Percentiles rank a stretch among this genome's conserved stretches.
phyloP scores from a whole-genome alignment of 176 grass and related monocot genomes.

The Aegilops speltoides region DNA sequence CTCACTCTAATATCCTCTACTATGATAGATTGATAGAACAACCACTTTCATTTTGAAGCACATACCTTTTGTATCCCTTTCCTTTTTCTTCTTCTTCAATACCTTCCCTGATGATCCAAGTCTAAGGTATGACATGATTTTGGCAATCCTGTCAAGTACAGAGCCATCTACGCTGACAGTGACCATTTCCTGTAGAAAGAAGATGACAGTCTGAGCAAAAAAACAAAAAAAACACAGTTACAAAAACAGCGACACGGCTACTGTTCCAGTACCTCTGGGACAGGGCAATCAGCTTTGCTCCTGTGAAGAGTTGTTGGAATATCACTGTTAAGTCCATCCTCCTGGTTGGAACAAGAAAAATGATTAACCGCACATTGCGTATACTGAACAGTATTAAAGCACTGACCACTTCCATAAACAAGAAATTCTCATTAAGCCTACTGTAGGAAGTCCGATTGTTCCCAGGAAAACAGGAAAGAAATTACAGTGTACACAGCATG shows the following conservation, averaged over 20 bases:
- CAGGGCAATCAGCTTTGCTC: constrained; percentile 96
- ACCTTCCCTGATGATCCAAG: constrained; percentile 98
- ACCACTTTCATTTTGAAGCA: neutral
- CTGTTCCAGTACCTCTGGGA: constrained; percentile 46
- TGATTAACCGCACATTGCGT: neutral
- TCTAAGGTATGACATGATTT: constrained; percentile 98
- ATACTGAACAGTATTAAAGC: neutral
- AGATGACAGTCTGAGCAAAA: constrained; percentile 19
- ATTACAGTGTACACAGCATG: neutral
- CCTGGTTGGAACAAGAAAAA: constrained; percentile 51
- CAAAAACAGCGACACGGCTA: neutral
- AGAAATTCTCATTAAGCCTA: neutral
- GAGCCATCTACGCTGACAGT: constrained; percentile 94
- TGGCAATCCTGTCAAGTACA: constrained; percentile 97
- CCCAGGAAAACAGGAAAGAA: neutral
- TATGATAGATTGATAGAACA: neutral
- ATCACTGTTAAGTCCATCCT: constrained; percentile 84
- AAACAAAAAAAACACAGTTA: constrained; percentile 1
- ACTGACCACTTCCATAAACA: neutral
- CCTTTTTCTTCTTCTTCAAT: constrained; percentile 98
- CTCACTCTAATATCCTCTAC: constrained; percentile 12
- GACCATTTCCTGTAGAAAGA: constrained; percentile 81
- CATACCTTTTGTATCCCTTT: constrained; percentile 85
- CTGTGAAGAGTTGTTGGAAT: constrained; percentile 97
- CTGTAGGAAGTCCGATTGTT: neutral